A percentile compares a stretch with the other conserved stretches of the same genome.
These are phyloP conservation scores for Solanum medicagineum DNA, from an alignment of 257 asterid species.

Conservation along the genomic window DNA sequence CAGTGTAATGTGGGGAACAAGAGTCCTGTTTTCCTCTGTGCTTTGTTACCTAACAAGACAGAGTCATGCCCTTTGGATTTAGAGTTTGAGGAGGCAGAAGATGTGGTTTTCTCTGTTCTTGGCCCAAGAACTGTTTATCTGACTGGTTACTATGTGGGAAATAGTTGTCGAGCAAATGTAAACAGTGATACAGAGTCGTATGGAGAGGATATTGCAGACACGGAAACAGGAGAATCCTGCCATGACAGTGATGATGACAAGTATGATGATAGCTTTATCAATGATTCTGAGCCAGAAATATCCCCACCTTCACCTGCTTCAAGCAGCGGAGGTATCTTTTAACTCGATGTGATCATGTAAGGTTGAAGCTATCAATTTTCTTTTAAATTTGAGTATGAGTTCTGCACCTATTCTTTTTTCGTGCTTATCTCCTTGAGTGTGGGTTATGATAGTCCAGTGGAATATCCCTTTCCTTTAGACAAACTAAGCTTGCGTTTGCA, in stretches of 20 bases:
- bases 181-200: constrained; percentile 70
- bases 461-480: background rate
- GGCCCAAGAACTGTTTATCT: constrained; percentile 72
- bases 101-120: constrained; percentile 73
- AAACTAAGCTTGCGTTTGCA: background rate
- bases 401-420: background rate
- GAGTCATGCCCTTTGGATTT: constrained; percentile 69
- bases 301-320: constrained; percentile 30
- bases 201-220: constrained; percentile 77
- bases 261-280: constrained; percentile 81
- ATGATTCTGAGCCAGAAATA: constrained; percentile 30
- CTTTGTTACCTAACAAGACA: constrained; percentile 38
- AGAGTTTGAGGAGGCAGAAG: constrained; percentile 86
- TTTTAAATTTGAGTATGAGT: background rate
- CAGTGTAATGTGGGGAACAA: constrained; percentile 78
- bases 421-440: background rate
- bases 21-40: constrained; percentile 60
- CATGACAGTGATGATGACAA: constrained; percentile 42
- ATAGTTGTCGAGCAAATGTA: constrained; percentile 5
- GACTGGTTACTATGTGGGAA: constrained; percentile 53
- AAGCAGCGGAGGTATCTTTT: constrained; percentile 31
- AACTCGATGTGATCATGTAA: background rate
- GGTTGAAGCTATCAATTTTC: background rate
- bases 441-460: background rate
- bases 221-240: constrained; percentile 43